These are phyloP conservation scores for Udeniomyces megalosporus DNA, from an alignment of 768 basidiomycete species.

Conservation along the genomic window DNA sequence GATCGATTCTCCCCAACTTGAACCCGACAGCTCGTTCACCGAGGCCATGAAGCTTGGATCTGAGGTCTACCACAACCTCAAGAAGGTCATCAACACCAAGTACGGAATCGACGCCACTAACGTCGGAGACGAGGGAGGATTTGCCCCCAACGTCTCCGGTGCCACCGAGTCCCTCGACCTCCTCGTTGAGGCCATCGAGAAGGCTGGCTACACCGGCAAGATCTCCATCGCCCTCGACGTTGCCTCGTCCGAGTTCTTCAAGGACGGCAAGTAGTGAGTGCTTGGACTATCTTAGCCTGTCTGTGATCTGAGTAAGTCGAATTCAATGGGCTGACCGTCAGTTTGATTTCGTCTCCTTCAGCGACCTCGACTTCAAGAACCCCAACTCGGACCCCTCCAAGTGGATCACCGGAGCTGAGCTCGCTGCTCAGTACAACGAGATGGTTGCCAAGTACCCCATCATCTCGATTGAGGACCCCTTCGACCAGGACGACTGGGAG, in stretches of 20 bases:
- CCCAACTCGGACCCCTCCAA: constrained; percentile 95
- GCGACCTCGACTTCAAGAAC: constrained; percentile 59
- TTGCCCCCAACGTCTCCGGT: constrained; percentile 92
- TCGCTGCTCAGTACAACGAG: constrained; percentile 82
- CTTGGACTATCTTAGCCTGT: no score
- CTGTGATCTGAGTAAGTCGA: not conserved
- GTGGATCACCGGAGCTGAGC: constrained; percentile 82
- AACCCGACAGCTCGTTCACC: constrained; percentile 43
- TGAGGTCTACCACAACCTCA: constrained; percentile 93
- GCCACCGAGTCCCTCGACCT: constrained; percentile 96
- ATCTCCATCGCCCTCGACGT: constrained; percentile 97
- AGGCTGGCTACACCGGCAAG: constrained; percentile 96
- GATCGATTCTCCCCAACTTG: not conserved
- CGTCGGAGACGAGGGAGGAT: constrained; percentile 99
- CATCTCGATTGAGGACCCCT: constrained; percentile 89
- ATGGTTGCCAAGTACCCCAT: constrained; percentile 32
- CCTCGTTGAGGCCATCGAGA: constrained; percentile 85
- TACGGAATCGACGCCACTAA: constrained; percentile 99
- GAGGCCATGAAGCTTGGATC: constrained; percentile 98
- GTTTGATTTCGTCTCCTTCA: not conserved
- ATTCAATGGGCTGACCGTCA: not conserved
- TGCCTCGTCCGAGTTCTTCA: constrained; percentile 99
- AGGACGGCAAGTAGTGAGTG: constrained; percentile 78
- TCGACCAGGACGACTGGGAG: constrained; percentile 99
- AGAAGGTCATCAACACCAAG: constrained; percentile 97